phyloP scores from a whole-genome alignment of 768 basidiomycete genomes.

The Tulasnella sp. region DNA sequence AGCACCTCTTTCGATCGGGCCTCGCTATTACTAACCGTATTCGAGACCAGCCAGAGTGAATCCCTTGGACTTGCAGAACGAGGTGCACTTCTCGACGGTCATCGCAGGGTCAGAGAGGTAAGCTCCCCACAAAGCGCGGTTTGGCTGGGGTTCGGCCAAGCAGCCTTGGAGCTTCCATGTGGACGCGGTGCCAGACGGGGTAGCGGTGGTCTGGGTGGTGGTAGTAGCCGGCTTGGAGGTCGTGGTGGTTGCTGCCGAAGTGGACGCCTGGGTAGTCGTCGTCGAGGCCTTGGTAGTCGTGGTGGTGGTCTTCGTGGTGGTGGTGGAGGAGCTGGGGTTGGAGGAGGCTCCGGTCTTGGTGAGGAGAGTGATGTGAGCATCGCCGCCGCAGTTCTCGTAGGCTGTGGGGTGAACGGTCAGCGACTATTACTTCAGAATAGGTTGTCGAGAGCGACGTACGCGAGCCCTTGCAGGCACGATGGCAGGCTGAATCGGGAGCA shows the following conservation, averaged over 20 bases:
- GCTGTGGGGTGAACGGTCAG: background rate
- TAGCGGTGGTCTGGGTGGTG: background rate
- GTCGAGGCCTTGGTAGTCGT: background rate
- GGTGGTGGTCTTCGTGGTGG: background rate
- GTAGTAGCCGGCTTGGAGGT: background rate
- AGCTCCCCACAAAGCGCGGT: background rate
- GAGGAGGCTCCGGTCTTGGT: constrained; percentile 16
- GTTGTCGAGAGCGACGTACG: background rate
- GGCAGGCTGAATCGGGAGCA: background rate
- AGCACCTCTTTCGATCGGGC: too few species aligned
- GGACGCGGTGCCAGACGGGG: background rate
- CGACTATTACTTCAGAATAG: background rate
- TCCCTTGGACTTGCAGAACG: constrained; percentile 18
- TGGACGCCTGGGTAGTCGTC: background rate
- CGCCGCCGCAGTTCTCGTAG: constrained; percentile 21
- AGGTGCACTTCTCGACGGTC: constrained; percentile 8
- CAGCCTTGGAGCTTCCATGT: constrained; percentile 5
- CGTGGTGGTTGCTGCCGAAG: background rate
- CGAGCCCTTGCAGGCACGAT: background rate
- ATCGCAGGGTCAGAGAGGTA: background rate
- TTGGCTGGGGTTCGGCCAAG: background rate
- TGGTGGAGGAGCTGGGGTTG: background rate
- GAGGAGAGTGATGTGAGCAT: constrained; percentile 15
- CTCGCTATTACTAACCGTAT: background rate
- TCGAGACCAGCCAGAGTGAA: constrained; percentile 10